Base-by-base conservation (phyloP, 2,329 filamentous ascomycete species). In the Fusarium stilboides region DNA sequence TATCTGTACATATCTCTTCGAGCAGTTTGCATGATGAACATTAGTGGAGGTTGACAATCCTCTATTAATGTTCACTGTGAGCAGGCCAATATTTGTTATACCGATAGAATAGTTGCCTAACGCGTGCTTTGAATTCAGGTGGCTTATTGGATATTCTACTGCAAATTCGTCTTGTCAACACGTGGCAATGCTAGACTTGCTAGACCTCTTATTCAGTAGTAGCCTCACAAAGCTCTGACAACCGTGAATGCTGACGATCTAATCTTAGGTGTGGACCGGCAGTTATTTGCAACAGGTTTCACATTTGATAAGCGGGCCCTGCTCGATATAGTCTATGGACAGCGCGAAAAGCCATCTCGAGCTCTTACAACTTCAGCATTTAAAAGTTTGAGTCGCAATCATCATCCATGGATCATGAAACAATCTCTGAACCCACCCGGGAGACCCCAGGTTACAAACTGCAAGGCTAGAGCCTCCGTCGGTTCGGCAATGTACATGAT, bases 401-500 rank as follows among this genome's bases (percentile, higher is more conserved):
- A 14, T 10, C 33, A 39, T 40, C n/a, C 15, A 15, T 33, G 31
- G 31, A 6, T 34, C 53, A 50, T 42, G 20, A 47, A 37, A 49
- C 37, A 36, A 43, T n/a, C 17, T 22, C 28, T 13, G 20, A 52
- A 34, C n/a, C 44, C 40, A 33, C 28, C 17, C 6, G 7, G 36
- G 24, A 54, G 26, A 31, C 36, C 36, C 36, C 15, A 26, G 55
- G 36, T 17, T 19, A 46, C 17, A 44, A 36, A 46, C 57, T 52
- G 40, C 50, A 55, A 49, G 34, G 36, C 54, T 62, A 65, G 57
- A 52, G 44, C n/a, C 31, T 47, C 49, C 43, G 37, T 33, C 45
- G 20, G 37, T 46, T 54, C 65, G 62, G 62, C 53, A 61, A 53
- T 55, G 52, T 40, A 56, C 43, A 26, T 20, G 52, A 47, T 47